phyloP scores from a whole-genome alignment of 2,329 filamentous ascomycete species.

The Macrophomina pseudophaseolina region DNA sequence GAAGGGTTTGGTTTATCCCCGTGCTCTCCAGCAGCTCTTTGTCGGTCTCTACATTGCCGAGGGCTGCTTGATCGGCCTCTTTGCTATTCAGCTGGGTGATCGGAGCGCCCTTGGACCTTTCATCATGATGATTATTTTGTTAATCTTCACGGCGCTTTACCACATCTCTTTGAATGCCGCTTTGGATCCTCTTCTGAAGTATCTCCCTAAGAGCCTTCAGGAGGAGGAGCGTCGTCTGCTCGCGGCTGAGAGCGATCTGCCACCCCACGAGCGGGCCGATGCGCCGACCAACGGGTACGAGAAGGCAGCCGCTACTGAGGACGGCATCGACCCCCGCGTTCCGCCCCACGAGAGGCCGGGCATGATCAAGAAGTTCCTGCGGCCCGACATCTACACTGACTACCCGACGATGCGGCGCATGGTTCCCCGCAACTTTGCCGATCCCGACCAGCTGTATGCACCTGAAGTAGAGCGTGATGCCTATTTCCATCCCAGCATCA shows the following conservation, averaged over 20 bases:
- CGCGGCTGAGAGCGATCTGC: slow-evolving; percentile 15
- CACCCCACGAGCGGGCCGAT: slow-evolving; percentile 15
- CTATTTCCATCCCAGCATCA: slow-evolving; percentile 52
- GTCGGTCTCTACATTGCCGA: slow-evolving; percentile 55
- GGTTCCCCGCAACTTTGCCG: slow-evolving; percentile 31
- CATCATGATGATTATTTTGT: slow-evolving; percentile 39
- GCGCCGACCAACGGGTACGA: slow-evolving; percentile 23
- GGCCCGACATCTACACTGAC: slow-evolving; percentile 28
- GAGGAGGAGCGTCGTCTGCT: slow-evolving; percentile 28
- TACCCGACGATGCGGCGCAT: slow-evolving; percentile 31
- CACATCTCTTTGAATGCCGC: slow-evolving; percentile 27
- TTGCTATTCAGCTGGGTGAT: slow-evolving; percentile 32
- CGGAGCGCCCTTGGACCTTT: slow-evolving; percentile 41
- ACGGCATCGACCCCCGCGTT: background rate
- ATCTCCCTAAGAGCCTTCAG: slow-evolving; percentile 22
- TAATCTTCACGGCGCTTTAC: slow-evolving; percentile 30
- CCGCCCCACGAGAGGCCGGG: slow-evolving; percentile 18
- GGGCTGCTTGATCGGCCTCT: slow-evolving; percentile 54
- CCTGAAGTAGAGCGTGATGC: slow-evolving; percentile 47
- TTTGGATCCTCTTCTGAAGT: slow-evolving; percentile 27
- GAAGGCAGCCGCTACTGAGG: slow-evolving; percentile 8
- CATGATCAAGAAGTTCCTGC: slow-evolving; percentile 24
- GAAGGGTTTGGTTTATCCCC: slow-evolving; percentile 52
- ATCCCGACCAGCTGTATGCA: slow-evolving; percentile 26
- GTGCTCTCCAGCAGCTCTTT: slow-evolving; percentile 53